Evolutionary conservation across 2,329 filamentous ascomycete genomes (phyloP).

Genomic region (Fusarium sp.): DNA sequence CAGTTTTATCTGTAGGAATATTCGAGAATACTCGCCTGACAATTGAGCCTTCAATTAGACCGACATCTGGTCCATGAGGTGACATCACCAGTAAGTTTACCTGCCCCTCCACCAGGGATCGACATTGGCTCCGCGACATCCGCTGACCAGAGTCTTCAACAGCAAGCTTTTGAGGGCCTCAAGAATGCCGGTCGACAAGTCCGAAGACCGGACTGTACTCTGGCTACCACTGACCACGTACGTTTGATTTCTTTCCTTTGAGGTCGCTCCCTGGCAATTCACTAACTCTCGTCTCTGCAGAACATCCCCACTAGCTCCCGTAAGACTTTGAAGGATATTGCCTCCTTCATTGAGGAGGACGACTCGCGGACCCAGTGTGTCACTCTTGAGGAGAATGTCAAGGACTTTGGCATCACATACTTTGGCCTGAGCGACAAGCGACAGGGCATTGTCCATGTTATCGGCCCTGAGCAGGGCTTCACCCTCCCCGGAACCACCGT

Average conservation of each 20-base stretch:
- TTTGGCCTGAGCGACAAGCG: constrained; percentile 97
- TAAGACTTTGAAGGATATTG: constrained; percentile 94
- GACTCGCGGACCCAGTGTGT: constrained; percentile 95
- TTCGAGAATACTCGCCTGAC: constrained; percentile 21
- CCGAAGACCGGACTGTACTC: constrained; percentile 94
- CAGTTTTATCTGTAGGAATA: background rate
- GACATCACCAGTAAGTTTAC: constrained; percentile 85
- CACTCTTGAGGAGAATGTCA: constrained; percentile 97
- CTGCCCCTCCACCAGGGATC: constrained; percentile 12
- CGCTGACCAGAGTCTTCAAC: constrained; percentile 42
- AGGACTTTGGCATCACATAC: constrained; percentile 96
- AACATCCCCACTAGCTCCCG: constrained; percentile 94
- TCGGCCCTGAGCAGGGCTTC: constrained; percentile 98
- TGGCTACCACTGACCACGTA: constrained; percentile 98
- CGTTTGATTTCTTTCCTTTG: constrained; percentile 52
- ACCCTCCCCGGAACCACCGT: constrained; percentile 97
- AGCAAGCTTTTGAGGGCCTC: constrained; percentile 98
- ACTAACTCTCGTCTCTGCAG: constrained; percentile 60
- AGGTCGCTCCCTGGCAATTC: constrained; percentile 8
- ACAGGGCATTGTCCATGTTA: constrained; percentile 98
- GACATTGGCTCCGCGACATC: constrained; percentile 19
- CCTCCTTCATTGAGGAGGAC: constrained; percentile 93
- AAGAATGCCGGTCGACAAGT: constrained; percentile 91
- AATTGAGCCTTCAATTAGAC: constrained; percentile 65
- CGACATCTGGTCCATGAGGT: constrained; percentile 98